Conservation (phyloP, 352 stramenopile genomes). For the Bremia lactucae region DNA sequence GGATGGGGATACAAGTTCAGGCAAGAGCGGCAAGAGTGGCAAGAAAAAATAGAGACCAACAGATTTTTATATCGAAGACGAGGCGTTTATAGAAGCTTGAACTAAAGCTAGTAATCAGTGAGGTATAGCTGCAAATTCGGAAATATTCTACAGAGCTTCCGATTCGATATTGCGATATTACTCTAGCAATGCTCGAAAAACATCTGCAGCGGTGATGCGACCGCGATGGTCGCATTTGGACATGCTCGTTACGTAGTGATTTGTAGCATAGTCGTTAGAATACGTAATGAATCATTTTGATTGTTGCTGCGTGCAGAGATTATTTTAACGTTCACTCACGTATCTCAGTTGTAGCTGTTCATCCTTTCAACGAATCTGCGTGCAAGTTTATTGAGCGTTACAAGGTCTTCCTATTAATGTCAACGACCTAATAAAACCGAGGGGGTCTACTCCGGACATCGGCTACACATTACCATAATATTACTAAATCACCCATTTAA, state of each 20-base stretch:
- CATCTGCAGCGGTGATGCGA: conserved; percentile 60
- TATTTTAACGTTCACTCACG: conserved; percentile 58
- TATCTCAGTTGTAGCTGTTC: conserved; percentile 80
- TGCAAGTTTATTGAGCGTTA: conserved; percentile 82
- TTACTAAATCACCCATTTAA: too few species aligned
- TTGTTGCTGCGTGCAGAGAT: conserved; percentile 59
- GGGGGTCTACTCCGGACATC: conserved; percentile 77
- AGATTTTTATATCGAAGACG: background rate
- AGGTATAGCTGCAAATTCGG: too few species aligned
- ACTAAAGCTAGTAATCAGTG: background rate
- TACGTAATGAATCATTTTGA: too few species aligned
- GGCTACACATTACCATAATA: too few species aligned
- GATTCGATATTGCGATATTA: too few species aligned
- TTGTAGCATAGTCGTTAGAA: conserved; percentile 78
- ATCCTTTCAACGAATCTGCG: conserved; percentile 76
- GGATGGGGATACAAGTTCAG: conserved; percentile 7
- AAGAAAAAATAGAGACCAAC: conserved; percentile 21
- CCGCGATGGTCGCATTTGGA: conserved; percentile 78
- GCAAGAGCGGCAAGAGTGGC: conserved; percentile 28
- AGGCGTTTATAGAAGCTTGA: background rate
- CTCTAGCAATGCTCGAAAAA: conserved; percentile 71
- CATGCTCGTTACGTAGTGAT: conserved; percentile 73
- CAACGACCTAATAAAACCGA: conserved; percentile 86
- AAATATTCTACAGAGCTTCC: too few species aligned
- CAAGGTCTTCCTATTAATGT: conserved; percentile 67